Conservation (phyloP, 208 protist species). For the Trypanosoma mega region DNA sequence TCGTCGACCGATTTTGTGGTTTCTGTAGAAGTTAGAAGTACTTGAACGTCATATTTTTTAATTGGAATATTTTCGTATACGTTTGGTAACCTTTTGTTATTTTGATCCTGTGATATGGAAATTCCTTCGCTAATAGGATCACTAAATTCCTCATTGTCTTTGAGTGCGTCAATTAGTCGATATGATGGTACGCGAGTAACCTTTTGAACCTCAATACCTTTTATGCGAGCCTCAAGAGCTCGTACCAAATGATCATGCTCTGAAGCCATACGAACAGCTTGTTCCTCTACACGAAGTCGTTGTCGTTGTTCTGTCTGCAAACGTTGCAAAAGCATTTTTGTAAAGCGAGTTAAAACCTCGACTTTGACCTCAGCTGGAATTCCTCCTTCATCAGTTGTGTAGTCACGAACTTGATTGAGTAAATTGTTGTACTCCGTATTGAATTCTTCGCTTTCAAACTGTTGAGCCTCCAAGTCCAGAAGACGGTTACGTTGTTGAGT, state of each 20-base stretch:
- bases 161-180: neutral
- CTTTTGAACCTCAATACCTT: slow-evolving; percentile 12
- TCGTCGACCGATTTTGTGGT: neutral
- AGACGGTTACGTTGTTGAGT: slow-evolving; percentile 30
- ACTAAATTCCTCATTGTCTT: neutral
- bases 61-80: neutral
- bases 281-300: slow-evolving; percentile 31
- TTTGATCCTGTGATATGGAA: neutral
- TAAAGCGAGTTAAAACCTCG: slow-evolving; percentile 20
- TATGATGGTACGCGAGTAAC: slow-evolving; percentile 6
- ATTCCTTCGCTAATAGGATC: neutral
- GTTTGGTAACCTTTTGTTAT: no score
- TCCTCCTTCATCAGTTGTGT: neutral
- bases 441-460: slow-evolving; percentile 24
- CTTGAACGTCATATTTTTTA: neutral
- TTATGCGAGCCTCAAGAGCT: slow-evolving; percentile 24
- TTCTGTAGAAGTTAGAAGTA: neutral
- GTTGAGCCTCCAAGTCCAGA: slow-evolving; percentile 24
- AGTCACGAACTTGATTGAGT: slow-evolving; percentile 14
- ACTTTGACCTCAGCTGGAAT: slow-evolving; percentile 11
- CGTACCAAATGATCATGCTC: slow-evolving; percentile 30
- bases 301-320: slow-evolving; percentile 28
- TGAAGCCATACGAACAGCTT: slow-evolving; percentile 28
- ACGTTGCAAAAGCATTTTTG: slow-evolving; percentile 31
- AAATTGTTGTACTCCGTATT: slow-evolving; percentile 20